Percentiles rank a stretch among this genome's conserved stretches.
Evolutionary conservation across 371 early-diverging fungal species (phyloP).

Genomic region (Apophysomyces trapeziformis): DNA sequence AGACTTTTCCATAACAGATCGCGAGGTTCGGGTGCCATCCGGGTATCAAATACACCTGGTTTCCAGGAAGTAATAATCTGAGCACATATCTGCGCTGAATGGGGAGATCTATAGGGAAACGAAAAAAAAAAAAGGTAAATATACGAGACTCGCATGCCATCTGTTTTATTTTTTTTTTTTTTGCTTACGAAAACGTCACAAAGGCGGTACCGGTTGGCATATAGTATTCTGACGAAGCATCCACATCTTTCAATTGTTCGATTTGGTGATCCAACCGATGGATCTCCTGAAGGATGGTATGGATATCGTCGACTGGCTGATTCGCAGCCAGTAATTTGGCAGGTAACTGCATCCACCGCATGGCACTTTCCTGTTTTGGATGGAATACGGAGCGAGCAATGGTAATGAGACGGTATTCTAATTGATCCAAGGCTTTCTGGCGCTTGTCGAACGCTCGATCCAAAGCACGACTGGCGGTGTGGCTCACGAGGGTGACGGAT

Average conservation of each 20-base stretch:
- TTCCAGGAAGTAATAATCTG: conserved; percentile 63
- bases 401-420: conserved; percentile 36
- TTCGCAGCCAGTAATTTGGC: conserved; percentile 11
- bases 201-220: conserved; percentile 64
- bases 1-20: conserved; percentile 90
- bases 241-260: conserved; percentile 32
- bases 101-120: conserved; percentile 30
- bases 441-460: conserved; percentile 25
- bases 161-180: not conserved
- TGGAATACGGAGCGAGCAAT: conserved; percentile 18
- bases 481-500: conserved; percentile 40
- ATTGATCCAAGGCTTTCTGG: conserved; percentile 23
- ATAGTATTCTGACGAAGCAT: conserved; percentile 45
- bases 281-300: conserved; percentile 11
- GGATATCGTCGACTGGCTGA: not conserved
- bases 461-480: conserved; percentile 22
- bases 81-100: conserved; percentile 64
- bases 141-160: conserved; percentile 1
- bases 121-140: conserved; percentile 7
- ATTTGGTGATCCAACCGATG: conserved; percentile 28
- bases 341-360: conserved; percentile 21
- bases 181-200: conserved; percentile 64
- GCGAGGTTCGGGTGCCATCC: conserved; percentile 90
- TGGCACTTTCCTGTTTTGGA: not conserved
- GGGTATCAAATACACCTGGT: conserved; percentile 72